A percentile compares a stretch with the other conserved stretches of the same genome.
Conservation (phyloP, 495 filamentous ascomycete genomes). For the Pseudevernia furfuracea region DNA sequence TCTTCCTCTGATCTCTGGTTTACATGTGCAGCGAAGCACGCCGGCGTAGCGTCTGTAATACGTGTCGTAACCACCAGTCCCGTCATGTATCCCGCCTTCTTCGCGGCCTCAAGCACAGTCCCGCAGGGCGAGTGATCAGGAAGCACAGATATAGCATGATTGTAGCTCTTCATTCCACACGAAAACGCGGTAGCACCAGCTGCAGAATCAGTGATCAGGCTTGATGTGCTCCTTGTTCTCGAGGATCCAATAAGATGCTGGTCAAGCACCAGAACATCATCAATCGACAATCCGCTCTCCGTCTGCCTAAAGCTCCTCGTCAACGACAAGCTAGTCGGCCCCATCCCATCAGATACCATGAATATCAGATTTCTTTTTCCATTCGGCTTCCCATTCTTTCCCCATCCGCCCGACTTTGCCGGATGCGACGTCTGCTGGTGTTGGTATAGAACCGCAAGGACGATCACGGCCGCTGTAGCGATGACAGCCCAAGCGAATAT, state of each 20-base stretch:
- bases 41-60: slow-evolving; percentile 95
- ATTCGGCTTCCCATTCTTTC: slow-evolving; percentile 42
- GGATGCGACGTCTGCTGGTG: slow-evolving; percentile 45
- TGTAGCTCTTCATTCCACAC: slow-evolving; percentile 87
- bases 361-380: slow-evolving; percentile 91
- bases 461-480: slow-evolving; percentile 71
- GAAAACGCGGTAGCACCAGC: slow-evolving; percentile 95
- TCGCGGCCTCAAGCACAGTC: slow-evolving; percentile 89
- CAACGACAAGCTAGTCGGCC: slow-evolving; percentile 77
- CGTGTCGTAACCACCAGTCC: slow-evolving; percentile 92
- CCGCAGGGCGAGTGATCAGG: slow-evolving; percentile 83
- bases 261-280: slow-evolving; percentile 71
- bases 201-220: slow-evolving; percentile 86
- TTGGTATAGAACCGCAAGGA: slow-evolving; percentile 67
- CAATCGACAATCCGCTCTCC: slow-evolving; percentile 54
- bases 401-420: slow-evolving; percentile 29
- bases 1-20: slow-evolving; percentile 74
- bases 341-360: slow-evolving; percentile 99
- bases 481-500: slow-evolving; percentile 81
- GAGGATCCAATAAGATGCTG: slow-evolving; percentile 81
- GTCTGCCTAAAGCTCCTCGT: slow-evolving; percentile 77
- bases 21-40: slow-evolving; percentile 88
- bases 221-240: slow-evolving; percentile 72
- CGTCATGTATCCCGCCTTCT: slow-evolving; percentile 82
- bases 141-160: slow-evolving; percentile 85